Base-by-base conservation (phyloP, 306 rosid genomes). In the Crotalaria pallida region DNA sequence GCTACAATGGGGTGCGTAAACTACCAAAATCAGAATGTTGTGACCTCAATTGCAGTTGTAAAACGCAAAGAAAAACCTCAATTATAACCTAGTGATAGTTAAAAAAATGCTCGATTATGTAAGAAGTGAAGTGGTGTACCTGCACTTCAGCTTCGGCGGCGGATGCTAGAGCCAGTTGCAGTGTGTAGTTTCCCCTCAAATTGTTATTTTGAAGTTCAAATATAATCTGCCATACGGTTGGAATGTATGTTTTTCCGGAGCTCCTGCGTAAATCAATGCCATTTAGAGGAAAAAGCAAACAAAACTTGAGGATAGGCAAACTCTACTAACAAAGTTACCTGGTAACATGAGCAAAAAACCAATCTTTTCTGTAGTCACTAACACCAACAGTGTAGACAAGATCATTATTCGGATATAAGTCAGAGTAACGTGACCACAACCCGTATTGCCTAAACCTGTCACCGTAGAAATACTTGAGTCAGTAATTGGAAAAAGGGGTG, bases 391-490 rank as follows among this genome's bases (percentile, higher is more conserved):
- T 82, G 80, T 68, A 90, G 22, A 84, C 68, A 3, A 90, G 88
- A 77, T 90, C 95, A 0, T 26, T 0, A 0, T 58, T 6, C 0
- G 88, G 92, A 56, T 82, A 84, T 27, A 81, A 73, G 7, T 88
- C 90, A 3, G 73, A 11, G 22, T 90, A 88, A 26, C 87, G 89
- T 2, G 51, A 70, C 95, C 96, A 90, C 24, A 90, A 26, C 1
- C 96, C 96, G 15, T 90, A 88, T 43, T 90, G 91, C 34, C 95
- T 84, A 38, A 66, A 90, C 41, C 89, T 90, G 77, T 69, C 0
- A 75, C 12, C 10, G 8, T 18, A 12, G 15, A 27, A 69, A 19
- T 18, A 70, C 4, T 59, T 58, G 22, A n/a, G 21, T 47, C 1
- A 55, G 70, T 34, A 22, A 41, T 34, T 0, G 0, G 7, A 29